Evolutionary conservation across 345 rosid species (phyloP).

Genomic region (Odontarrhena argentea): DNA sequence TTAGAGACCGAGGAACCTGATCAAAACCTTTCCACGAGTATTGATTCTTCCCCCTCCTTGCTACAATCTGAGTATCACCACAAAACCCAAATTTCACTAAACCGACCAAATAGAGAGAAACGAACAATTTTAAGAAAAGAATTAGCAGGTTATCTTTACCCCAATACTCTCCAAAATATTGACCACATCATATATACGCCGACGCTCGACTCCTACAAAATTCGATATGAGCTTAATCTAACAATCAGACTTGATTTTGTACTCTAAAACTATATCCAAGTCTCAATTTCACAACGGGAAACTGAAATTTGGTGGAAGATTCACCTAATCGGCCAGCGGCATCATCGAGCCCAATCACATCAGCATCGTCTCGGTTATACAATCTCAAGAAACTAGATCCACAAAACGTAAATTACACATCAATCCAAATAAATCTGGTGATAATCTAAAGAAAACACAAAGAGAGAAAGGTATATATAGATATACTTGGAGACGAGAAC

Average conservation of each 20-base stretch:
- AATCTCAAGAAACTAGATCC: constrained; percentile 57
- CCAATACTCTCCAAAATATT: constrained; percentile 76
- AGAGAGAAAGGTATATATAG: not conserved
- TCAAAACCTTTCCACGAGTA: constrained; percentile 80
- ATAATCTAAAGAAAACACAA: constrained; percentile 1
- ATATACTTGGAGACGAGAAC: constrained; percentile 68
- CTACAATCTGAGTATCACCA: constrained; percentile 56
- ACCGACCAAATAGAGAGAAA: not conserved
- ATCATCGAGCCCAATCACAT: constrained; percentile 71
- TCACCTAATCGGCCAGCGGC: constrained; percentile 66
- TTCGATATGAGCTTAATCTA: not conserved
- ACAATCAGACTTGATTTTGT: not conserved
- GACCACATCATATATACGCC: constrained; percentile 80
- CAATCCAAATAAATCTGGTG: constrained; percentile 2
- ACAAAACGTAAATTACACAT: constrained; percentile 1
- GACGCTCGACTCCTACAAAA: constrained; percentile 70
- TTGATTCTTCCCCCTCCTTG: constrained; percentile 68
- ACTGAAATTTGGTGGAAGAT: not conserved
- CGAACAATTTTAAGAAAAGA: not conserved
- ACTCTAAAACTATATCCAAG: not conserved
- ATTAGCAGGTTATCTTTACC: constrained; percentile 39
- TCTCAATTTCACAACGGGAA: not conserved
- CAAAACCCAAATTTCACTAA: not conserved
- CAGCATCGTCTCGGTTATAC: constrained; percentile 58
- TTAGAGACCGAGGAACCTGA: constrained; percentile 58